phyloP scores from a whole-genome alignment of 2,329 filamentous ascomycete genomes.

The Nemania sp. region DNA sequence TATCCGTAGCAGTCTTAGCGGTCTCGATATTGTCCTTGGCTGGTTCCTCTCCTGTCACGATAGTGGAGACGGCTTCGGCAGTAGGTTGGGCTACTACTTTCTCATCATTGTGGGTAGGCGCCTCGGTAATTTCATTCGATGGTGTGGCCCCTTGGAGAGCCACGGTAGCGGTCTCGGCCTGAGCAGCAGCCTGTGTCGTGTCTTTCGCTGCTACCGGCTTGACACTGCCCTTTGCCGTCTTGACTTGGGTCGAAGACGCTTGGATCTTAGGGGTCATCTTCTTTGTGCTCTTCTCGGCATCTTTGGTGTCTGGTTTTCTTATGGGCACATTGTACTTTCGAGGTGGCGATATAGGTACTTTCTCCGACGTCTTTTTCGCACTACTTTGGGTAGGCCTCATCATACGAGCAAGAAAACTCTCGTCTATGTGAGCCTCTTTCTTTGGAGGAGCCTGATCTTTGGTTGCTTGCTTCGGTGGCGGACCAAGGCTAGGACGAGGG shows the following conservation, averaged over 20 bases:
- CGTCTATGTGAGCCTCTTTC: conserved; percentile 63
- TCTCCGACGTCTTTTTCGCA: conserved; percentile 69
- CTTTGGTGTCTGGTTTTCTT: conserved; percentile 30
- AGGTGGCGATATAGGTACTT: conserved; percentile 56
- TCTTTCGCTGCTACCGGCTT: conserved; percentile 35
- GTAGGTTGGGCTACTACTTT: conserved; percentile 13
- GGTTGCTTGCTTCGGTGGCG: conserved; percentile 61
- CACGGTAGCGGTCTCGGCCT: conserved; percentile 30
- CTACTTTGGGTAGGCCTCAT: conserved; percentile 76
- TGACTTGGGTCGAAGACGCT: conserved; percentile 32
- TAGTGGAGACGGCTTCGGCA: conserved; percentile 12
- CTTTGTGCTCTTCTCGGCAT: conserved; percentile 33
- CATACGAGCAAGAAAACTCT: conserved; percentile 79
- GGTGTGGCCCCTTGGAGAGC: conserved; percentile 29
- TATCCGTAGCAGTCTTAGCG: conserved; percentile 28
- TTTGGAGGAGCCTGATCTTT: conserved; percentile 53
- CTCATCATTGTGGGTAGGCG: conserved; percentile 28
- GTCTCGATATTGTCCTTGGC: conserved; percentile 27
- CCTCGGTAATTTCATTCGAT: conserved; percentile 27
- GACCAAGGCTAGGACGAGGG: conserved; percentile 59
- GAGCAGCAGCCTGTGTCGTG: conserved; percentile 31
- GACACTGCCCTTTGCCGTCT: conserved; percentile 25
- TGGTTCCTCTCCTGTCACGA: conserved; percentile 11
- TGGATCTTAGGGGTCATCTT: conserved; percentile 36
- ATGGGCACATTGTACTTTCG: conserved; percentile 41